Evolutionary conservation across 2,329 filamentous ascomycete genomes (phyloP).

Genomic region (Colletotrichum agaves): DNA sequence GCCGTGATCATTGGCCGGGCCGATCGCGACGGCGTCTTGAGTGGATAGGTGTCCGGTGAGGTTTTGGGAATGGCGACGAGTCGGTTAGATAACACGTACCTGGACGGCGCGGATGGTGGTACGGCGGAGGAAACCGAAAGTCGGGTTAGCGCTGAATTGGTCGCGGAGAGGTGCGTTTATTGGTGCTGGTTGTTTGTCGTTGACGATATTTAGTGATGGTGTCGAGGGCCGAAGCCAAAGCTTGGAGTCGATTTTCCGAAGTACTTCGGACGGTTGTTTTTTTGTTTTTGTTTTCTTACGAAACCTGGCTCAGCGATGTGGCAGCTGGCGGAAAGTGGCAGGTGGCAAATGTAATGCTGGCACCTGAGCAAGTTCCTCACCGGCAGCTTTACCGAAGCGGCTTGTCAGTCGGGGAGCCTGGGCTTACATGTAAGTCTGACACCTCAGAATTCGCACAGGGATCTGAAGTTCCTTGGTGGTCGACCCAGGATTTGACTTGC

Average conservation of each 20-base stretch:
- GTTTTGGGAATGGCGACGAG: neutral
- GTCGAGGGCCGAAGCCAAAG: neutral
- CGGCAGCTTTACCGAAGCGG: slow-evolving; percentile 9
- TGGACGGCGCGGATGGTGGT: neutral
- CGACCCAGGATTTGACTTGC: neutral
- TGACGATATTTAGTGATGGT: neutral
- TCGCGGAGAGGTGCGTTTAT: neutral
- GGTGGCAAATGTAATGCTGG: slow-evolving; percentile 7
- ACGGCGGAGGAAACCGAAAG: neutral
- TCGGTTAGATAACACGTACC: slow-evolving; percentile 14
- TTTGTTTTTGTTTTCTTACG: neutral
- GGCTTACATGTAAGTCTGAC: too few species aligned
- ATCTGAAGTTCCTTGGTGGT: neutral
- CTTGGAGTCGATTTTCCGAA: neutral
- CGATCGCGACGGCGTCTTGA: slow-evolving; percentile 19
- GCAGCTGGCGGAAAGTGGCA: slow-evolving; percentile 13
- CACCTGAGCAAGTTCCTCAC: slow-evolving; percentile 1
- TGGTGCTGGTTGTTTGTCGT: neutral
- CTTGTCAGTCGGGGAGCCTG: neutral
- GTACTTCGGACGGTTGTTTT: neutral
- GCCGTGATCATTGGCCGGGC: slow-evolving; percentile 33
- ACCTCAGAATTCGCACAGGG: slow-evolving; percentile 8
- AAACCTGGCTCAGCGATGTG: neutral
- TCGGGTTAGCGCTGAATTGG: neutral
- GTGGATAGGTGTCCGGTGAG: neutral